A percentile compares a stretch with the other conserved stretches of the same genome.
Evolutionary conservation across 305 asterid genomes (phyloP).

Genomic region (Solanum chacoense): DNA sequence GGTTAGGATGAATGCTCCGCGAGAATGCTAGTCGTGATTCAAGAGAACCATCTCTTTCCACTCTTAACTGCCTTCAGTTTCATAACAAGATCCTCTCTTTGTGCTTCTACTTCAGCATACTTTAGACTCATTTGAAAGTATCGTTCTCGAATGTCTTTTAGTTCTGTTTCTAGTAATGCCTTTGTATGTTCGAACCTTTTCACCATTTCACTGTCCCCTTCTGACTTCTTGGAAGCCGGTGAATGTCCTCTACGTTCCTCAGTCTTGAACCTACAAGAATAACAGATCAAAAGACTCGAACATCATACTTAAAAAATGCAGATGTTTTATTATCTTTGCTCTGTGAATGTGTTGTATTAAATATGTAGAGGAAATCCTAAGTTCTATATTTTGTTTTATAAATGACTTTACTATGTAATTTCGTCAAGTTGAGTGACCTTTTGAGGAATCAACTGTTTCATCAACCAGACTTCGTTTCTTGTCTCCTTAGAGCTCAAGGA

Average conservation of each 20-base stretch:
- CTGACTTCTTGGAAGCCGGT: constrained; percentile 18
- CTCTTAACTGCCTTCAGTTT: constrained; percentile 51
- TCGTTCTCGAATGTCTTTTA: constrained; percentile 67
- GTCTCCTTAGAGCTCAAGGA: background rate
- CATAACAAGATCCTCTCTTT: constrained; percentile 87
- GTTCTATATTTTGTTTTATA: background rate
- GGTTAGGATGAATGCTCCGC: background rate
- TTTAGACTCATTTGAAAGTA: constrained; percentile 87
- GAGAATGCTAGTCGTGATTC: constrained; percentile 5
- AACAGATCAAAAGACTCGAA: background rate
- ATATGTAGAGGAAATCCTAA: background rate
- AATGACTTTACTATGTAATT: background rate
- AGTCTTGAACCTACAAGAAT: constrained; percentile 16
- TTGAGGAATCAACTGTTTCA: background rate
- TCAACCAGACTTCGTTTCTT: background rate
- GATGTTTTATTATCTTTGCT: background rate
- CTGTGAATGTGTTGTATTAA: background rate
- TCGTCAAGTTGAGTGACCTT: background rate
- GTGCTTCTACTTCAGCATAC: constrained; percentile 85
- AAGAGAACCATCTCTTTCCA: constrained; percentile 65
- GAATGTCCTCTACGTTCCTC: constrained; percentile 16
- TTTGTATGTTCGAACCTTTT: constrained; percentile 54
- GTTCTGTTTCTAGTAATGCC: constrained; percentile 68
- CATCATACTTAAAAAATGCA: background rate
- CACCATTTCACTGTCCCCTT: constrained; percentile 19